Evolutionary conservation across 257 asterid genomes (phyloP).

Genomic region (Solanum stenotomum): DNA sequence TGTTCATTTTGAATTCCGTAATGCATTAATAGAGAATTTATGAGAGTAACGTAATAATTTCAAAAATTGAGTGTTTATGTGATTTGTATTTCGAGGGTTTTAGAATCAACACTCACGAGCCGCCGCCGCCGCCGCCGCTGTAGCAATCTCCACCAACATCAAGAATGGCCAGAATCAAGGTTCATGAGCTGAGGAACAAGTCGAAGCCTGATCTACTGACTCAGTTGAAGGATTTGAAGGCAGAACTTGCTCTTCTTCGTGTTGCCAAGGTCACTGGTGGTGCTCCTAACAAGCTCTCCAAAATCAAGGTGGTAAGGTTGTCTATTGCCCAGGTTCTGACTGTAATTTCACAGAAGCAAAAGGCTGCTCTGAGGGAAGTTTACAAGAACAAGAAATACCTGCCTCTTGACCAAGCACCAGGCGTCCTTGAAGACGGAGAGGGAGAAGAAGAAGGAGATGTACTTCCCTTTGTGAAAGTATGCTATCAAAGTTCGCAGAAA

Average conservation of each 20-base stretch:
- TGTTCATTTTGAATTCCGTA: too few species aligned
- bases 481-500: conserved; percentile 32
- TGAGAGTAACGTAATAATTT: too few species aligned
- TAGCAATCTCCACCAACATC: too few species aligned
- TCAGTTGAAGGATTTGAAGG: conserved; percentile 49
- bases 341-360: conserved; percentile 59
- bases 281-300: conserved; percentile 58
- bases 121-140: too few species aligned
- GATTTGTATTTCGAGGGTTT: too few species aligned
- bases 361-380: conserved; percentile 40
- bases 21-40: too few species aligned
- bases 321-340: conserved; percentile 61
- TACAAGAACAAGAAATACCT: conserved; percentile 54
- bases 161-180: conserved; percentile 40
- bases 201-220: conserved; percentile 34
- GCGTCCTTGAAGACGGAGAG: conserved; percentile 55
- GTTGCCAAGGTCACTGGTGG: conserved; percentile 62
- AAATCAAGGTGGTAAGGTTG: conserved; percentile 52
- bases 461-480: conserved; percentile 52
- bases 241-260: conserved; percentile 46
- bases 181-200: conserved; percentile 57
- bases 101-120: too few species aligned
- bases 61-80: too few species aligned
- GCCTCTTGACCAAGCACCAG: conserved; percentile 65
- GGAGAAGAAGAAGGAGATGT: conserved; percentile 55